These are phyloP conservation scores for Lichtheimia corymbifera DNA, from an alignment of 371 early-diverging fungal species.

Conservation along the genomic window DNA sequence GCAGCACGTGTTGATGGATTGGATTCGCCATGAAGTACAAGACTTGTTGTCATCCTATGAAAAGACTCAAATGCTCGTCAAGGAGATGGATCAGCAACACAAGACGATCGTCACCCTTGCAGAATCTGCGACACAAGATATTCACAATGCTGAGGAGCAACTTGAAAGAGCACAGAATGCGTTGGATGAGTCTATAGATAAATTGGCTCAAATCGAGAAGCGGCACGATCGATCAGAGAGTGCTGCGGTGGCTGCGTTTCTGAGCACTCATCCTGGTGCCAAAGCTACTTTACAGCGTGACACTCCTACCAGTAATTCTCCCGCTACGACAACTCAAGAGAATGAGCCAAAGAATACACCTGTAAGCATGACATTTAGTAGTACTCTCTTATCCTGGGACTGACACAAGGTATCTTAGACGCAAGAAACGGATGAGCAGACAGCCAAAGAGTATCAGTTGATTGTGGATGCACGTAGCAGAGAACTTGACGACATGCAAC, in stretches of 20 bases:
- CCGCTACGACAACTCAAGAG: conserved; percentile 5
- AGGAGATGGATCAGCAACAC: conserved; percentile 22
- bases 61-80: conserved; percentile 19
- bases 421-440: conserved; percentile 18
- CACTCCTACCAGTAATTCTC: background rate
- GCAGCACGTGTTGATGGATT: conserved; percentile 16
- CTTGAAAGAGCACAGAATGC: conserved; percentile 22
- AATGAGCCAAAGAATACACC: background rate
- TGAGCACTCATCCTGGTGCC: conserved; percentile 21
- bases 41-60: conserved; percentile 25
- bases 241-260: conserved; percentile 28
- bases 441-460: conserved; percentile 34
- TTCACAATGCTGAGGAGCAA: conserved; percentile 14
- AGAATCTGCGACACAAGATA: conserved; percentile 7
- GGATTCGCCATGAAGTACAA: conserved; percentile 31
- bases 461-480: conserved; percentile 61
- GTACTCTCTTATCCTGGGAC: too few species aligned
- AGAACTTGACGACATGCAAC: conserved; percentile 76
- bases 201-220: conserved; percentile 25
- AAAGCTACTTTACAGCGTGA: background rate
- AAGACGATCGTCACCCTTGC: conserved; percentile 18
- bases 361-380: too few species aligned
- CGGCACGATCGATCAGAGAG: conserved; percentile 40
- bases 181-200: conserved; percentile 25
- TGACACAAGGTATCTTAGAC: too few species aligned